Percentiles rank a stretch among this genome's conserved stretches.
These are phyloP conservation scores for Magnolia sinica DNA, from an alignment of 164 flowering plant genomes.

Conservation along the genomic window DNA sequence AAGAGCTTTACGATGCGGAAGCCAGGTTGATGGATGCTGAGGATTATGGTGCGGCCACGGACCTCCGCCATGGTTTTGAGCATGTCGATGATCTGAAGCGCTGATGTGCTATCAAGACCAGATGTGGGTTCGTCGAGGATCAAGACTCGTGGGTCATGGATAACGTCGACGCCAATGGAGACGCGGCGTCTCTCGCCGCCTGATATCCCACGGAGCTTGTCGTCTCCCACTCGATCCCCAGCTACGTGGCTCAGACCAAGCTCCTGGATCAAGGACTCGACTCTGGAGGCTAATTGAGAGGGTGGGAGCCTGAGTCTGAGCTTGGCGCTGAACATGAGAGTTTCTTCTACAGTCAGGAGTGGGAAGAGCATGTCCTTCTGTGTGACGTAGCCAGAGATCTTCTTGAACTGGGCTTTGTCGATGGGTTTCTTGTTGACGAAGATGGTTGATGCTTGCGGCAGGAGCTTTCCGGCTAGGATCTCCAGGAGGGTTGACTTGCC, in stretches of 20 bases:
- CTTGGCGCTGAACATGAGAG: constrained; percentile 74
- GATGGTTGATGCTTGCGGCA: constrained; percentile 43
- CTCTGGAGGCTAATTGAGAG: constrained; percentile 33
- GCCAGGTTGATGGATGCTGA: constrained; percentile 93
- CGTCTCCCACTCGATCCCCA: constrained; percentile 60
- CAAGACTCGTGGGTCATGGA: constrained; percentile 79
- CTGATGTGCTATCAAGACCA: constrained; percentile 83
- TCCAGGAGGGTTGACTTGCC: constrained; percentile 84
- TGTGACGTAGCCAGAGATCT: constrained; percentile 78
- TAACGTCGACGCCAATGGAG: constrained; percentile 84
- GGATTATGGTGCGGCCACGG: constrained; percentile 64
- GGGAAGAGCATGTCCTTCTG: constrained; percentile 88
- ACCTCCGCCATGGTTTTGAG: constrained; percentile 82
- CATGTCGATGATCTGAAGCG: constrained; percentile 86
- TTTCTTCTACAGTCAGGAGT: constrained; percentile 86
- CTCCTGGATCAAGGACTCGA: constrained; percentile 59
- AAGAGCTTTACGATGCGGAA: constrained; percentile 80
- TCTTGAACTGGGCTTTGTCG: constrained; percentile 54
- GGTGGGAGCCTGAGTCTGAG: constrained; percentile 46
- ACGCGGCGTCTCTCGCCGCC: constrained; percentile 93
- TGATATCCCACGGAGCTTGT: constrained; percentile 71
- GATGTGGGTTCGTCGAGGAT: constrained; percentile 97
- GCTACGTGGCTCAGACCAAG: constrained; percentile 69
- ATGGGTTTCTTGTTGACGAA: constrained; percentile 51
- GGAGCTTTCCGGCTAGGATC: constrained; percentile 60